A percentile compares a stretch with the other conserved stretches of the same genome.
Conservation (phyloP, 2,329 filamentous ascomycete species). For the Epichloe brachyelytri region DNA sequence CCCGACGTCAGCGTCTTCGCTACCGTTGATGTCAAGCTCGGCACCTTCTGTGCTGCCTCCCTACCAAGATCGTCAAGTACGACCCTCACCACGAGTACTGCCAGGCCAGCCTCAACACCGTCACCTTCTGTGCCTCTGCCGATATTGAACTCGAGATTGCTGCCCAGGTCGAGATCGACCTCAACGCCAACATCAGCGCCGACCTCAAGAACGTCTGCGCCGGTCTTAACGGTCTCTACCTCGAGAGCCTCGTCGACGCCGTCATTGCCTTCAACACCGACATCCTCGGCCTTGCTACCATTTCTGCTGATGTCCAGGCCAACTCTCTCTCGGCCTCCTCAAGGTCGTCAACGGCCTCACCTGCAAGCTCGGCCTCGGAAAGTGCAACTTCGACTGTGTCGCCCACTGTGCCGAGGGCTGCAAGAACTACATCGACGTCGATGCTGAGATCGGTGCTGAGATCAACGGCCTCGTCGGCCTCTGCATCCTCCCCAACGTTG, state of each 20-base stretch:
- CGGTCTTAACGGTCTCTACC: conserved; percentile 21
- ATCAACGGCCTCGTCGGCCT: conserved; percentile 19
- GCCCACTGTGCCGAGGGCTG: conserved; percentile 25
- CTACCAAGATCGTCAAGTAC: conserved; percentile 23
- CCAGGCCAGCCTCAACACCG: conserved; percentile 20
- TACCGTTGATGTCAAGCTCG: conserved; percentile 16
- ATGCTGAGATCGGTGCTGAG: conserved; percentile 11
- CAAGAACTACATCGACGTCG: conserved; percentile 24
- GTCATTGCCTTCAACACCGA: conserved; percentile 26
- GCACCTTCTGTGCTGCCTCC: conserved; percentile 20
- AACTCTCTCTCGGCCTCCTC: conserved; percentile 14
- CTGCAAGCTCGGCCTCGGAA: conserved; percentile 19
- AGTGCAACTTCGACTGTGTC: conserved; percentile 25
- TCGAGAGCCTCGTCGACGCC: conserved; percentile 18
- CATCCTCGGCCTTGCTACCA: conserved; percentile 17
- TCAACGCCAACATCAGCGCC: conserved; percentile 14
- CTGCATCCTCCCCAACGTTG: conserved; percentile 19
- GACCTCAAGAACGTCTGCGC: conserved; percentile 20
- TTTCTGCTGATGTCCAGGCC: conserved; percentile 14
- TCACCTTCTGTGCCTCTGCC: conserved; percentile 22
- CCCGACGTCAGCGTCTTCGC: conserved; percentile 15
- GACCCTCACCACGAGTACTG: conserved; percentile 21
- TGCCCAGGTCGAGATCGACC: conserved; percentile 12
- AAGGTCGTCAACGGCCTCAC: conserved; percentile 12
- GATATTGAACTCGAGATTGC: conserved; percentile 14